Evolutionary conservation across 2,329 filamentous ascomycete species (phyloP).

Genomic region (Fusarium compactum): DNA sequence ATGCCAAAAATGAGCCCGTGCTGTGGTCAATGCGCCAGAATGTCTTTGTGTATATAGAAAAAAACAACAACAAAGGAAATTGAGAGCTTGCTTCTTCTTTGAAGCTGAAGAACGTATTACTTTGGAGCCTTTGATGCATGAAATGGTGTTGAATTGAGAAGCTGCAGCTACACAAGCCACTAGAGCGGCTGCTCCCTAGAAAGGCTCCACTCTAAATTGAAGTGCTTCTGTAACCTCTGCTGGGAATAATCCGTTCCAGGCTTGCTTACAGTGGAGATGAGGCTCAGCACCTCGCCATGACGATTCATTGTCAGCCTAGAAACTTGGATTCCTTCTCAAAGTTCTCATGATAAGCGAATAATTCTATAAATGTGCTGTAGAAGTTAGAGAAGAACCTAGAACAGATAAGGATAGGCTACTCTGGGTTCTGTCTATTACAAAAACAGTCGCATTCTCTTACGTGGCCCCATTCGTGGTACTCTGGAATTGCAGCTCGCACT

Average conservation of each 20-base stretch:
- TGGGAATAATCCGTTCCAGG: neutral
- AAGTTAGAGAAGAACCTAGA: neutral
- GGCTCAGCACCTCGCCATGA: constrained; percentile 8
- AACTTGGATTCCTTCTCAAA: neutral
- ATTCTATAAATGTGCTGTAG: neutral
- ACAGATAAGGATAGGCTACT: neutral
- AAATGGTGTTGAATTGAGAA: constrained; percentile 16
- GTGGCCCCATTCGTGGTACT: too few species aligned
- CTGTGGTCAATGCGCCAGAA: constrained; percentile 2
- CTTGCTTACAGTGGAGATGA: neutral
- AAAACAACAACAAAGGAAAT: neutral
- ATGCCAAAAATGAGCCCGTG: constrained; percentile 11
- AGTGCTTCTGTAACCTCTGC: neutral
- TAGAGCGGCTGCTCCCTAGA: constrained; percentile 21
- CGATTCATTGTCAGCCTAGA: neutral
- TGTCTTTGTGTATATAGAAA: neutral
- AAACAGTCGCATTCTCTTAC: neutral
- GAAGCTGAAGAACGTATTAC: neutral
- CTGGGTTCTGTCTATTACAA: neutral
- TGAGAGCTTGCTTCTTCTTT: neutral
- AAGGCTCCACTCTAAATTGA: constrained; percentile 15
- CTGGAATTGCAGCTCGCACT: constrained; percentile 14
- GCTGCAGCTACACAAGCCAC: constrained; percentile 11
- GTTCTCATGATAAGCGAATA: neutral
- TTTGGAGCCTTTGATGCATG: neutral